Evolutionary conservation across 768 basidiomycete genomes (phyloP), one percentile per base, ranked within the genome.

Genomic region (Tricholoma matsutake): DNA sequence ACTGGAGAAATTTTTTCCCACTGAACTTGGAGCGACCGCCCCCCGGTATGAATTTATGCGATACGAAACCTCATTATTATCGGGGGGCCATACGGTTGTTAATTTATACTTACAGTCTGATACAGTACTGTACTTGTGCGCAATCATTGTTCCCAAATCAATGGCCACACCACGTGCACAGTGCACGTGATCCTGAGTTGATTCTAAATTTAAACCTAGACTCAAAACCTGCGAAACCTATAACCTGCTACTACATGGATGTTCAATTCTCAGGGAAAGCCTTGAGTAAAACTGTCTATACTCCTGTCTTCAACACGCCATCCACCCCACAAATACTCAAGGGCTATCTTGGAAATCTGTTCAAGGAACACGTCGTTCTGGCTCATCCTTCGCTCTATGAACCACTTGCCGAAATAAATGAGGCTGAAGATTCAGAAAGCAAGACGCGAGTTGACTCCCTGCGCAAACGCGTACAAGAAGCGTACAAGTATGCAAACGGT

Each of bases 401-500:
- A 11, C 62, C 61, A 28, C 64, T 65, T 56, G 39, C 56, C 14
- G 57, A 59, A 18, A 60, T 57, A 9, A 61, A 61, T 8, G 68
- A 69, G 9, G 35, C 8, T 8, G 60, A 28, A 39, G 52, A 61
- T n/a, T 25, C 43, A 11, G 54, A 31, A 6, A 60, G 61, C 31
- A 53, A 58, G 4, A 55, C 67, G 53, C 66, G 77, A 58, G 60
- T 73, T 56, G 67, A 75, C 47, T 47, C 61, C 3, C 64, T 81
- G 25, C 75, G 72, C 43, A 67, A 69, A 37, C 67, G 69, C 41
- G 70, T 84, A 5, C 51, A 67, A 25, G 70, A 75, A 16, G 75
- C 79, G 1, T 68, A 80, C 20, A 56, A 69, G 2, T 61, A 70
- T 20, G 74, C 80, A 6, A 71, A 69, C 20, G 73, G 74, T 13